Conservation (phyloP, 108 stramenopile genomes). For the Skeletonema costatum region DNA sequence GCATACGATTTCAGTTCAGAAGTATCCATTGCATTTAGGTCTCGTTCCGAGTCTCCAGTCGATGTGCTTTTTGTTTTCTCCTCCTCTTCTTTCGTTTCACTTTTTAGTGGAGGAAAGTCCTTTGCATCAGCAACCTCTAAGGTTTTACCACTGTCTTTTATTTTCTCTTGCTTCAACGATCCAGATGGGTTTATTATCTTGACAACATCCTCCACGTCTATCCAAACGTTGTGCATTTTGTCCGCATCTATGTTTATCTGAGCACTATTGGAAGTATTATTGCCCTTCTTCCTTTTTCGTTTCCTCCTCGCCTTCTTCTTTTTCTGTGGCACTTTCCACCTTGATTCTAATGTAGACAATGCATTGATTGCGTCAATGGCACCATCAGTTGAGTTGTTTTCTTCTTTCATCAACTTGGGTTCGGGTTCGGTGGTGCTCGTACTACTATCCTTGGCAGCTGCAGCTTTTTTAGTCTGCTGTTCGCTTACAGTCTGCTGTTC, state of each 20-base stretch:
- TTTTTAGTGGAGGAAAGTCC: background rate
- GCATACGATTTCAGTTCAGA: conserved; percentile 37
- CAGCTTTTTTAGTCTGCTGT: too few species aligned
- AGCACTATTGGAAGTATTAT: background rate
- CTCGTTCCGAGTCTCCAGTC: background rate
- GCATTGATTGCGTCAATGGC: conserved; percentile 39
- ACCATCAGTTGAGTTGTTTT: background rate
- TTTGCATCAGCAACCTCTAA: background rate
- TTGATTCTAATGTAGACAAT: conserved; percentile 28
- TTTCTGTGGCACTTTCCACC: conserved; percentile 19
- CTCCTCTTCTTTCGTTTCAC: background rate
- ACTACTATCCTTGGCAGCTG: background rate
- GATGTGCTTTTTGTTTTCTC: too few species aligned
- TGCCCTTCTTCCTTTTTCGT: conserved; percentile 7
- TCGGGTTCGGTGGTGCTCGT: background rate
- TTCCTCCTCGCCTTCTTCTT: conserved; percentile 12
- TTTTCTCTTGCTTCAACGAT: background rate
- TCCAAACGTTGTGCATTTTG: background rate
- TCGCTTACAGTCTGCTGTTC: background rate
- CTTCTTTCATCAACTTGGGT: background rate
- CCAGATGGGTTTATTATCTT: conserved; percentile 2
- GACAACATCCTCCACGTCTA: conserved; percentile 13
- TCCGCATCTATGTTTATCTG: background rate
- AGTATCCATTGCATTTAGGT: conserved; percentile 17
- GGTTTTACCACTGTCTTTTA: background rate